Evolutionary conservation across 2,329 filamentous ascomycete genomes (phyloP), one percentile per base, ranked within the genome.

Genomic region (Paraphaeosphaeria minitans): DNA sequence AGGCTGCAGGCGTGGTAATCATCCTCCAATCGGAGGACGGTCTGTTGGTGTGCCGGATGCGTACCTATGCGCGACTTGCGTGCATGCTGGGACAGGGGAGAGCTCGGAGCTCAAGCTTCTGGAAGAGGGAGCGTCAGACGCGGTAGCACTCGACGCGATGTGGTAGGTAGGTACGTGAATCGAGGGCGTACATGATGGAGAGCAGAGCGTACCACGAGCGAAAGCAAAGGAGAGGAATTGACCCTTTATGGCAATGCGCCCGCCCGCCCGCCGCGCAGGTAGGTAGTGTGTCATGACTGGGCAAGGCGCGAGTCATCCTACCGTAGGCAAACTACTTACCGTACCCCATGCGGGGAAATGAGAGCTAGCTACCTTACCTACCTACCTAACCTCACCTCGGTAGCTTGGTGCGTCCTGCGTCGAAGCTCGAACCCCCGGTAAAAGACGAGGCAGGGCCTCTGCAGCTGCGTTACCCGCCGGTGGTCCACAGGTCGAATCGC

Each of bases 291-390:
- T 57, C 48, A 52, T 46, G 22, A 16, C 14, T 53, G 27, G 29
- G 52, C 56, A 52, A 39, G n/a, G 27, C 46, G 31, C 46, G 39
- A 19, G 13, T 35, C 9, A n/a, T 45, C 22, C 37, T 53, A 27
- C n/a, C n/a, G n/a, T n/a, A n/a, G n/a, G n/a, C n/a, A n/a, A n/a
- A n/a, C n/a, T n/a, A n/a, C n/a, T n/a, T n/a, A n/a, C n/a, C n/a
- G n/a, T n/a, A n/a, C 43, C 55, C 55, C 55, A 50, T 59, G 53
- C 57, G 57, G 57, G 57, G 53, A 56, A 56, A 56, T 46, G 35
- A 31, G 22, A 45, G 43, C 51, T 53, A 53, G 29, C 51, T n/a
- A n/a, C n/a, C n/a, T n/a, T n/a, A n/a, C n/a, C n/a, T n/a, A n/a
- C n/a, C n/a, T n/a, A n/a, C n/a, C n/a, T n/a, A n/a, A n/a, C 35